Evolutionary conservation across 192 early-diverging fungal genomes (phyloP), one percentile per base, ranked within the genome.

Genomic region (Gorgonomyces haynaldii): DNA sequence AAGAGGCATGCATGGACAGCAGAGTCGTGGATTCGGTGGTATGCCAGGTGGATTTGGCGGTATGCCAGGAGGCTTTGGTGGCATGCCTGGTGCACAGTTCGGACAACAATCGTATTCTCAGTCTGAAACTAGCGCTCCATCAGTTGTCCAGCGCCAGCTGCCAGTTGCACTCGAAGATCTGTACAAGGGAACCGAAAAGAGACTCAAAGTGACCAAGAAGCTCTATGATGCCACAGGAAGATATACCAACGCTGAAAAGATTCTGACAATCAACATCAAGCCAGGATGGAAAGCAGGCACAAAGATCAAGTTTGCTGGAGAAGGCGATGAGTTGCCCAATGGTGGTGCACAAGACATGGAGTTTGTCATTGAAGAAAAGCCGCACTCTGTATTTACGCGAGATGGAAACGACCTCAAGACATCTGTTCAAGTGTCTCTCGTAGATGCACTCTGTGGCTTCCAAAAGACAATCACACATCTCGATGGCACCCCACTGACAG

Each of bases 281-380:
- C 81, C 90, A 8, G 95, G 95, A 1, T 91, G 93, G 91, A 96
- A 98, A 67, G 86, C 89, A 10, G 95, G 95, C 13, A 92, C 95
- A 49, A 98, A 96, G 65, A 81, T 98, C 60, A 81, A 81, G 20
- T 98, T 88, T 65, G 68, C 81, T 4, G 77, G 73, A 17, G 84
- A 93, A 56, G 95, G 95, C 25, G 91, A 94, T 60, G 87, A 94
- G 45, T 36, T 84, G 10, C 67, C 82, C 25, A 38, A 53, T 23
- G 89, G 87, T 20, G 66, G 71, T 20, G 56, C 70, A 2, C 91
- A 96, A 60, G 93, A 96, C 58, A 81, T 98, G 51, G 95, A 87
- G 37, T 94, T 98, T 66, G 72, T 91, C 10, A 37, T 98, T 20
- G 87, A 93, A 60, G 89, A 95, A 60, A 94, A 93, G 62, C 83